Percentiles rank a stretch among this genome's conserved stretches.
These are phyloP conservation scores for Triangularia verruculosa DNA, from an alignment of 2,329 filamentous ascomycete genomes.

Conservation along the genomic window DNA sequence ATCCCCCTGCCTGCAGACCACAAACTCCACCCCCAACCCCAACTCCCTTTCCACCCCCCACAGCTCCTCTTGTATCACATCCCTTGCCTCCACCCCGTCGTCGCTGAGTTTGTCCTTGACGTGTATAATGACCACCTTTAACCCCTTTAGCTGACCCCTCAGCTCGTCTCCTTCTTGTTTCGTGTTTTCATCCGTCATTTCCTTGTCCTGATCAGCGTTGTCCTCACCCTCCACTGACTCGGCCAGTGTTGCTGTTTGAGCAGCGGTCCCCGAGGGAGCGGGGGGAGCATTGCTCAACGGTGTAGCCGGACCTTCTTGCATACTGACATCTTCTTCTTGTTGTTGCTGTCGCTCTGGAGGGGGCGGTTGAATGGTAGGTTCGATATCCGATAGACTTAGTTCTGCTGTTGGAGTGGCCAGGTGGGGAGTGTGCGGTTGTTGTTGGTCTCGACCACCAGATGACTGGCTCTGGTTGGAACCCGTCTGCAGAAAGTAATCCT, in stretches of 20 bases:
- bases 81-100: conserved; percentile 63
- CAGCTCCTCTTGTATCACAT: conserved; percentile 69
- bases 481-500: background rate
- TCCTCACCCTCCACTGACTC: background rate
- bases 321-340: background rate
- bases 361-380: conserved; percentile 16
- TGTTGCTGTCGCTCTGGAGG: background rate
- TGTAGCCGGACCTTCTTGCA: background rate
- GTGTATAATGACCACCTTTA: conserved; percentile 87
- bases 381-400: conserved; percentile 40
- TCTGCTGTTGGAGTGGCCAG: conserved; percentile 48
- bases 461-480: background rate
- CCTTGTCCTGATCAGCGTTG: conserved; percentile 1
- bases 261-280: background rate
- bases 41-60: conserved; percentile 60
- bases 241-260: background rate
- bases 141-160: conserved; percentile 52
- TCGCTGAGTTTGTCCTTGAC: conserved; percentile 75
- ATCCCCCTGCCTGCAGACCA: conserved; percentile 66
- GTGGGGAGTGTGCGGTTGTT: conserved; percentile 38
- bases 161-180: conserved; percentile 35
- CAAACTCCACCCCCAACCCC: conserved; percentile 75
- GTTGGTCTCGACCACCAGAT: no score
- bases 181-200: background rate
- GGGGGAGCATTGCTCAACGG: conserved; percentile 11